Percentiles rank a stretch among this genome's conserved stretches.
phyloP scores from a whole-genome alignment of 2,329 filamentous ascomycete species.

The Triangularia verruculosa region DNA sequence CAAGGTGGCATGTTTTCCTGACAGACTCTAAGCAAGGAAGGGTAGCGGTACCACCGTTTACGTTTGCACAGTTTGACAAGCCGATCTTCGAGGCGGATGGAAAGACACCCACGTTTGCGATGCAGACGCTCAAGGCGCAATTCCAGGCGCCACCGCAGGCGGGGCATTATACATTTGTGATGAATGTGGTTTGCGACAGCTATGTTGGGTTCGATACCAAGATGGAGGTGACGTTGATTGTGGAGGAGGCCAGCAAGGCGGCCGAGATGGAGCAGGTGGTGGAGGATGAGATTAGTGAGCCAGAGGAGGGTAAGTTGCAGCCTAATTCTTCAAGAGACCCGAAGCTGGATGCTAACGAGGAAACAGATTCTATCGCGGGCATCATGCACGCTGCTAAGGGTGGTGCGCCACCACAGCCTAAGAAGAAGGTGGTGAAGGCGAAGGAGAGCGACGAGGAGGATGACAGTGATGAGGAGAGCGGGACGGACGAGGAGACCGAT shows the following conservation, averaged over 20 bases:
- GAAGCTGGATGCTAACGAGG: constrained; percentile 30
- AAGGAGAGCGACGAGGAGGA: constrained; percentile 55
- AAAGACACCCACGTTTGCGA: constrained; percentile 79
- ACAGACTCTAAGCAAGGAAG: constrained; percentile 92
- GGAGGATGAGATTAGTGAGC: constrained; percentile 95
- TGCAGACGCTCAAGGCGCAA: constrained; percentile 95
- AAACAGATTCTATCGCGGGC: constrained; percentile 77
- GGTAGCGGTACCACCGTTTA: constrained; percentile 93
- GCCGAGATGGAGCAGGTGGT: constrained; percentile 64
- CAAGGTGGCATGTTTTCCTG: constrained; percentile 91
- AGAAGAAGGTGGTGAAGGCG: constrained; percentile 54
- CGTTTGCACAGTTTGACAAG: constrained; percentile 90
- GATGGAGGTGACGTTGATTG: constrained; percentile 82
- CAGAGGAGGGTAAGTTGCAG: constrained; percentile 79
- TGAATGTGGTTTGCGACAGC: constrained; percentile 91
- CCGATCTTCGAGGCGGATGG: constrained; percentile 76
- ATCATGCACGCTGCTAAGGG: constrained; percentile 87
- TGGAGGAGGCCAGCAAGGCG: constrained; percentile 86
- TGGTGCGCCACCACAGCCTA: constrained; percentile 57
- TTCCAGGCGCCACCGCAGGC: constrained; percentile 92
- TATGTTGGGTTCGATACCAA: constrained; percentile 93
- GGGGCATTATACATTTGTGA: constrained; percentile 89
- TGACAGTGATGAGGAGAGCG: constrained; percentile 68
- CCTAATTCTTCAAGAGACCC: neutral
- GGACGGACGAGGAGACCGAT: constrained; percentile 69